These are phyloP conservation scores for Chaetomium fimeti DNA, from an alignment of 495 filamentous ascomycete species.

Conservation along the genomic window DNA sequence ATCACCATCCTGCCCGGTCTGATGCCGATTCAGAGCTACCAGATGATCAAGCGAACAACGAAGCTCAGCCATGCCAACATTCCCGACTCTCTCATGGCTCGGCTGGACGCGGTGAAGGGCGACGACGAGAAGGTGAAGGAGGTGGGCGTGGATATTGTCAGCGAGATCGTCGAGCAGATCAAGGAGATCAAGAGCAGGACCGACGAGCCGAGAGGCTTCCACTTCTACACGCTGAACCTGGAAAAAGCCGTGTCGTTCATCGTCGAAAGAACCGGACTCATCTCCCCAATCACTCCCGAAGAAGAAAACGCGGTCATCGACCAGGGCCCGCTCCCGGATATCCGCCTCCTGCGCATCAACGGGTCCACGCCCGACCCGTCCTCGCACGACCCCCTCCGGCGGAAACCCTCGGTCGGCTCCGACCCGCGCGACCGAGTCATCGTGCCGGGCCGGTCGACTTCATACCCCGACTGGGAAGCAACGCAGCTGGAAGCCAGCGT, in stretches of 20 bases:
- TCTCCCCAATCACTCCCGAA: constrained; percentile 56
- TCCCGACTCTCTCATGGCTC: constrained; percentile 63
- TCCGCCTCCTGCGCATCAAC: constrained; percentile 39
- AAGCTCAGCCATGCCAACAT: constrained; percentile 88
- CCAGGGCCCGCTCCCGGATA: constrained; percentile 44
- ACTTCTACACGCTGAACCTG: constrained; percentile 96
- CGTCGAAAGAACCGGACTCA: constrained; percentile 79
- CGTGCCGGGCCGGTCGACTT: constrained; percentile 57
- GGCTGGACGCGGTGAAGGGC: constrained; percentile 74
- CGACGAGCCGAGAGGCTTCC: constrained; percentile 69
- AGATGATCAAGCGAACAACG: constrained; percentile 91
- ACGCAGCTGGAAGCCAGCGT: constrained; percentile 63
- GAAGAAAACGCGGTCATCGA: constrained; percentile 39
- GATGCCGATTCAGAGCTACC: constrained; percentile 97
- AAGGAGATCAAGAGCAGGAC: constrained; percentile 56
- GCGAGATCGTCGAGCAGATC: constrained; percentile 68
- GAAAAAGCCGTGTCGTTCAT: constrained; percentile 96
- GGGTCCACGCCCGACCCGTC: constrained; percentile 29
- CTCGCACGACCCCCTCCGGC: constrained; percentile 30
- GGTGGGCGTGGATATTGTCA: constrained; percentile 67
- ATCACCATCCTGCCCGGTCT: constrained; percentile 91
- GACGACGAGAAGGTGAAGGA: constrained; percentile 91
- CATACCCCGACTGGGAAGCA: constrained; percentile 62
- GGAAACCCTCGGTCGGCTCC: constrained; percentile 54
- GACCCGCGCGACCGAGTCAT: constrained; percentile 82